These are phyloP conservation scores for Pythium aquatile DNA, from an alignment of 352 stramenopile species.

Conservation along the genomic window DNA sequence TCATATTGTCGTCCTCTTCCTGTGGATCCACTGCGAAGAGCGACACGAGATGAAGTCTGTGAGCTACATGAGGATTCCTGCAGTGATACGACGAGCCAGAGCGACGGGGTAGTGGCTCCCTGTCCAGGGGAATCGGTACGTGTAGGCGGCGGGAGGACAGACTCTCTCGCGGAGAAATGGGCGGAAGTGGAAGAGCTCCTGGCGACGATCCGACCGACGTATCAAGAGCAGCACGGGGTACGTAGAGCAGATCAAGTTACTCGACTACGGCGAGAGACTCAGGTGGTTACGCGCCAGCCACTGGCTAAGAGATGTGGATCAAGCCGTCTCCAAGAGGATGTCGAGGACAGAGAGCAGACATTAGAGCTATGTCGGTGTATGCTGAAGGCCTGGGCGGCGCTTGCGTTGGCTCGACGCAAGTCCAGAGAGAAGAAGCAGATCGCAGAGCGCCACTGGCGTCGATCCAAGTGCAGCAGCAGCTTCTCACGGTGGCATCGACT, in stretches of 20 bases:
- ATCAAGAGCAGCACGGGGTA: background rate
- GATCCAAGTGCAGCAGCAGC: background rate
- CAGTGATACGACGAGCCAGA: conserved; percentile 3
- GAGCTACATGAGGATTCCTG: background rate
- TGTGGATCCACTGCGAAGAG: background rate
- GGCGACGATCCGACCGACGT: background rate
- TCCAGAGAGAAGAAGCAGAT: background rate
- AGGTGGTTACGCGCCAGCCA: background rate
- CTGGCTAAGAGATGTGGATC: background rate
- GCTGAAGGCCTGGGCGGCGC: background rate
- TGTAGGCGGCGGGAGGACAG: too few species aligned
- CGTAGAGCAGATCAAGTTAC: background rate
- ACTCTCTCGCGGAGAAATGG: conserved; percentile 13
- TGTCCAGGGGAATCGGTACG: background rate
- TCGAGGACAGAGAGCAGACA: background rate
- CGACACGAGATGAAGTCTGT: background rate
- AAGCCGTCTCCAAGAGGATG: background rate
- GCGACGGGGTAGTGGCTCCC: background rate
- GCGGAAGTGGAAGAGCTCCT: conserved; percentile 11
- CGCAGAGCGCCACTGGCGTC: conserved; percentile 4
- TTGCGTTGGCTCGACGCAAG: background rate
- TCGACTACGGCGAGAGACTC: too few species aligned
- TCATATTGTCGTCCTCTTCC: background rate
- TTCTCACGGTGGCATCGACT: background rate
- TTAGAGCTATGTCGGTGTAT: background rate